phyloP scores from a whole-genome alignment of 2,329 filamentous ascomycete species.

The Sordariomycetes sp. region DNA sequence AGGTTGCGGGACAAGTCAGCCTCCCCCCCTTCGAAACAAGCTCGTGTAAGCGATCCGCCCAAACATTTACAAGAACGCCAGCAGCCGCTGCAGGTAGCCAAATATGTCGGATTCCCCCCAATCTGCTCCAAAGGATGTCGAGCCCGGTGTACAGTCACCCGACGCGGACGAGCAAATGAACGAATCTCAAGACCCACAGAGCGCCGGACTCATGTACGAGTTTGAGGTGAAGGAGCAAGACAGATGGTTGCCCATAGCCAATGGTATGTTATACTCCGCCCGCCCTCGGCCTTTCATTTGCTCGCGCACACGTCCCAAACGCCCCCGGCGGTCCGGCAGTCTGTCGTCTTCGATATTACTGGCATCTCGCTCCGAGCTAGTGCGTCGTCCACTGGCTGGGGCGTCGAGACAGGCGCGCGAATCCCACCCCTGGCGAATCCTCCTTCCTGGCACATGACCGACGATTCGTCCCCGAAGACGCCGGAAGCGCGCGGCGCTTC shows the following conservation, averaged over 20 bases:
- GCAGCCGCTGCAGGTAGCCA: constrained; percentile 59
- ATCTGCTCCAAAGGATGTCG: constrained; percentile 91
- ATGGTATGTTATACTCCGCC: constrained; percentile 67
- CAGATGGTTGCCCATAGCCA: constrained; percentile 98
- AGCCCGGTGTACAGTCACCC: constrained; percentile 84
- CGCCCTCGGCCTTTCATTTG: constrained; percentile 2
- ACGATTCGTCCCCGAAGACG: constrained; percentile 42
- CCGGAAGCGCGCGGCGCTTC: constrained; percentile 35
- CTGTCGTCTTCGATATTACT: constrained; percentile 17
- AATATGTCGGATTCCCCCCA: constrained; percentile 84
- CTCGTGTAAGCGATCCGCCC: constrained; percentile 45
- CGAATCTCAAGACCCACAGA: constrained; percentile 69
- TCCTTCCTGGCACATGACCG: constrained; percentile 45
- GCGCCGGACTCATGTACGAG: constrained; percentile 68
- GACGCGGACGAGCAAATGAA: constrained; percentile 95
- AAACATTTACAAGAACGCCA: constrained; percentile 49
- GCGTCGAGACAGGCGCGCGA: constrained; percentile 1
- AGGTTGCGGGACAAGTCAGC: constrained; percentile 48
- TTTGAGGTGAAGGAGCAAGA: constrained; percentile 99
- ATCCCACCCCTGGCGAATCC: constrained; percentile 10
- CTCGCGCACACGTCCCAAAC: neutral
- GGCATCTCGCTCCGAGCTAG: constrained; percentile 27
- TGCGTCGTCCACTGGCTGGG: constrained; percentile 3
- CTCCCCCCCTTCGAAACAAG: constrained; percentile 28
- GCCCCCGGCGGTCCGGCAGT: neutral